A percentile compares a stretch with the other conserved stretches of the same genome.
These are phyloP conservation scores for Leucogyrophana mollusca DNA, from an alignment of 768 basidiomycete genomes.

Conservation along the genomic window DNA sequence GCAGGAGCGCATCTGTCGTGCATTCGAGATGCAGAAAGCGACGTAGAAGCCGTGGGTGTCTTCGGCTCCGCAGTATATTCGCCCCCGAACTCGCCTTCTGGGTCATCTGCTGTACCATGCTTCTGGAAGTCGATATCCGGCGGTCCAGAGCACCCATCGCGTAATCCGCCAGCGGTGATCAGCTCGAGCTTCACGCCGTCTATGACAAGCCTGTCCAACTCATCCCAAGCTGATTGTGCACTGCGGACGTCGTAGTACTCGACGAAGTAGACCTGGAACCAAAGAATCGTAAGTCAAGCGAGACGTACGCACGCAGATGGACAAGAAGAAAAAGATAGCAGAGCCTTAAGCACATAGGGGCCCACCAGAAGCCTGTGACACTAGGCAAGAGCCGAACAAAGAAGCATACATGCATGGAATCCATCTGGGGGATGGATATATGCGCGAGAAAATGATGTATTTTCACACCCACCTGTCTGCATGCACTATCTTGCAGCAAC, in stretches of 20 bases:
- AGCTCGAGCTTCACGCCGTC: slow-evolving; percentile 53
- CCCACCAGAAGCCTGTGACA: background rate
- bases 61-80: slow-evolving; percentile 36
- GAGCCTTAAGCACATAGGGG: slow-evolving; percentile 5
- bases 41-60: slow-evolving; percentile 33
- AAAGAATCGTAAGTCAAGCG: slow-evolving; percentile 13
- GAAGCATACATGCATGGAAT: background rate
- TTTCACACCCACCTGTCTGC: slow-evolving; percentile 26
- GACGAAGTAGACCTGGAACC: slow-evolving; percentile 45
- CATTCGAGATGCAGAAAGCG: slow-evolving; percentile 26
- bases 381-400: background rate
- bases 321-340: slow-evolving; percentile 2
- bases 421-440: background rate
- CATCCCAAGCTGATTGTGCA: slow-evolving; percentile 49
- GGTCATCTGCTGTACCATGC: slow-evolving; percentile 20
- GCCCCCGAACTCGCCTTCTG: slow-evolving; percentile 30
- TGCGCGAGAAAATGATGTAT: background rate
- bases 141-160: slow-evolving; percentile 15
- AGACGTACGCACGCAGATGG: background rate
- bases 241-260: slow-evolving; percentile 71
- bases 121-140: slow-evolving; percentile 21
- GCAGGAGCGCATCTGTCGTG: no score
- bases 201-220: slow-evolving; percentile 46
- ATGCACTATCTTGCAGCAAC: slow-evolving; percentile 22
- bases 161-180: slow-evolving; percentile 32